These are phyloP conservation scores for Diaporthe batatas DNA, from an alignment of 2,329 filamentous ascomycete genomes.

Conservation along the genomic window DNA sequence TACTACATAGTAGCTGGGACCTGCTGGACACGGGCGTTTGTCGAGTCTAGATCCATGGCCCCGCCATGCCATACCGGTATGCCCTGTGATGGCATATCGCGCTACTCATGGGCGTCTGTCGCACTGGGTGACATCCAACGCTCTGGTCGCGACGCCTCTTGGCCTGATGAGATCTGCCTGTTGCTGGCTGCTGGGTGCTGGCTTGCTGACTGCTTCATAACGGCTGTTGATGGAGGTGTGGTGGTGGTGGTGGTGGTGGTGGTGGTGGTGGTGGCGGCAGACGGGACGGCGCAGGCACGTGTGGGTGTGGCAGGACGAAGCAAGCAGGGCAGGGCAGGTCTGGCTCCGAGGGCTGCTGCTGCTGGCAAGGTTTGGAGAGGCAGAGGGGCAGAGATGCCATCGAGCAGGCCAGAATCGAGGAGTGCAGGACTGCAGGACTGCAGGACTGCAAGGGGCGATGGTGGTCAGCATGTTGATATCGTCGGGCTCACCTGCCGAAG, in stretches of 20 bases:
- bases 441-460: neutral
- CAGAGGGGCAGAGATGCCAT: too few species aligned
- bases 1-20: too few species aligned
- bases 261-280: constrained; percentile 15
- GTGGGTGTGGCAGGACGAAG: neutral
- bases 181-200: neutral
- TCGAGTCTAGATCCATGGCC: constrained; percentile 16
- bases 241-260: neutral
- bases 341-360: constrained; percentile 4
- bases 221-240: neutral
- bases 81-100: constrained; percentile 9
- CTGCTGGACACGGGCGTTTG: neutral
- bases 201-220: neutral
- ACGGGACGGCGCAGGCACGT: constrained; percentile 1
- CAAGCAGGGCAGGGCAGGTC: constrained; percentile 13
- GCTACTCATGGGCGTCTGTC: constrained; percentile 10
- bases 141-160: constrained; percentile 19
- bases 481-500: constrained; percentile 39
- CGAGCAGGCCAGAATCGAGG: neutral
- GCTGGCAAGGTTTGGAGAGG: too few species aligned
- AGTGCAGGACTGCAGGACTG: too few species aligned
- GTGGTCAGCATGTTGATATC: constrained; percentile 25
- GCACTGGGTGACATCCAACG: constrained; percentile 35
- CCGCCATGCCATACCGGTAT: neutral
- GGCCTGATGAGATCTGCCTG: neutral